phyloP scores from a whole-genome alignment of 805 yeast species.

The Wickerhamiella galacta region DNA sequence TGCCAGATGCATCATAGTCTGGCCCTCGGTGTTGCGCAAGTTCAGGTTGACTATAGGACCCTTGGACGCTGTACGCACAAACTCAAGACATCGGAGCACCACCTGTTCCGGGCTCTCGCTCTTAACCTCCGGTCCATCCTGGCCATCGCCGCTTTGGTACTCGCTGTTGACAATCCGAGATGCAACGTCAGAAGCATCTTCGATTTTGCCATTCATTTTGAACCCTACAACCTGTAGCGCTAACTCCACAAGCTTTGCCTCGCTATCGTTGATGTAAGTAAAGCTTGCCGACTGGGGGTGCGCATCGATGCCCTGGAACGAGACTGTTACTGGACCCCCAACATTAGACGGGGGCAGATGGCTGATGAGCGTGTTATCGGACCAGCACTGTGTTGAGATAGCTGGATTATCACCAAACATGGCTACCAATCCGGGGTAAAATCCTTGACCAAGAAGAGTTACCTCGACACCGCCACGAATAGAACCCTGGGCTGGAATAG shows the following conservation, averaged over 20 bases:
- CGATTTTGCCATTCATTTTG: slow-evolving; percentile 90
- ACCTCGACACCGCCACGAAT: slow-evolving; percentile 93
- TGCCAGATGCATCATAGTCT: slow-evolving; percentile 76
- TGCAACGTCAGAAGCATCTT: slow-evolving; percentile 89
- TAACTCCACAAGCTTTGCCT: slow-evolving; percentile 80
- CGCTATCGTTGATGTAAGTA: slow-evolving; percentile 90
- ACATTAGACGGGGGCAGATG: slow-evolving; percentile 80
- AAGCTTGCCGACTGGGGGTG: slow-evolving; percentile 32
- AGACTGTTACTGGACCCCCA: slow-evolving; percentile 83
- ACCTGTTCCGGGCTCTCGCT: slow-evolving; percentile 14
- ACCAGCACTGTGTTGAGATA: slow-evolving; percentile 84
- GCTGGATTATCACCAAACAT: slow-evolving; percentile 52
- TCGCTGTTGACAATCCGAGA: slow-evolving; percentile 48
- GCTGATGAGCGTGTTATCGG: slow-evolving; percentile 82
- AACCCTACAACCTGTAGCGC: slow-evolving; percentile 93
- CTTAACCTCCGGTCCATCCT: slow-evolving; percentile 7
- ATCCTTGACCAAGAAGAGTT: slow-evolving; percentile 74
- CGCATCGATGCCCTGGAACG: slow-evolving; percentile 41
- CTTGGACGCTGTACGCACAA: slow-evolving; percentile 19
- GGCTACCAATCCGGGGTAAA: slow-evolving; percentile 66
- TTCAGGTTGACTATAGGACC: slow-evolving; percentile 50
- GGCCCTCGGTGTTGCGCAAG: slow-evolving; percentile 67
- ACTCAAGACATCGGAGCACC: slow-evolving; percentile 15
- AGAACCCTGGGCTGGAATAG: slow-evolving; percentile 93
- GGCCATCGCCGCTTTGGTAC: slow-evolving; percentile 20